Evolutionary conservation across 2,329 filamentous ascomycete species (phyloP), one percentile per base, ranked within the genome.

Genomic region (Leptographium radiaticola): DNA sequence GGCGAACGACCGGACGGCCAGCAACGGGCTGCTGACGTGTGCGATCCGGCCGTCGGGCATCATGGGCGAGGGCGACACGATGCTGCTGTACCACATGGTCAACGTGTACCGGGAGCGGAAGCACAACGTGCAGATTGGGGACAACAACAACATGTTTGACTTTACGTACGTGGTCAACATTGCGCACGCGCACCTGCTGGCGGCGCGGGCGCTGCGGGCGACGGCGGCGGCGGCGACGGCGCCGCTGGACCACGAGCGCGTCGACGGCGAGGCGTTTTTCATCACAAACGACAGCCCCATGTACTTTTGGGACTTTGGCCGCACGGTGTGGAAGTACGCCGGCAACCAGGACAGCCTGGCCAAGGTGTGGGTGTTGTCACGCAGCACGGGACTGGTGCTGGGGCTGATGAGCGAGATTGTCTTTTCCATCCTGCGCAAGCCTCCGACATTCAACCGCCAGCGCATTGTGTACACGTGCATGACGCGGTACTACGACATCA

Each of bases 291-390:
- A 89, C 68, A 75, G 81, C 61, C 91, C 91, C 6, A 75, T 94
- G 20, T 91, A 91, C 67, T 94, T 95, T 69, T 94, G 93, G 82
- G 89, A 95, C 68, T 86, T 94, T 65, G 81, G 86, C 56, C 78
- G 87, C 43, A 81, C 83, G 42, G 76, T 95, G 48, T 97, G 88
- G 88, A 71, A 71, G 58, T 75, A 74, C 44, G 78, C 78, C 12
- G 81, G 81, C 39, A 73, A 68, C 54, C 65, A 70, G 9, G 68
- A 69, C 55, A 79, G 78, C 20, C 75, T 72, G 6, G 72, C 74
- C 50, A 70, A 75, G 59, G 77, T 79, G 53, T 81, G 79, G 77
- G 65, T 67, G 7, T 71, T 85, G 58, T 67, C 74, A 48, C 71
- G 71, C 56, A 73, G 73, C 49, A 50, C 77, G 42, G 80, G 79